These are phyloP conservation scores for Populus hybrid DNA, from an alignment of 441 rosid genomes.

Conservation along the genomic window DNA sequence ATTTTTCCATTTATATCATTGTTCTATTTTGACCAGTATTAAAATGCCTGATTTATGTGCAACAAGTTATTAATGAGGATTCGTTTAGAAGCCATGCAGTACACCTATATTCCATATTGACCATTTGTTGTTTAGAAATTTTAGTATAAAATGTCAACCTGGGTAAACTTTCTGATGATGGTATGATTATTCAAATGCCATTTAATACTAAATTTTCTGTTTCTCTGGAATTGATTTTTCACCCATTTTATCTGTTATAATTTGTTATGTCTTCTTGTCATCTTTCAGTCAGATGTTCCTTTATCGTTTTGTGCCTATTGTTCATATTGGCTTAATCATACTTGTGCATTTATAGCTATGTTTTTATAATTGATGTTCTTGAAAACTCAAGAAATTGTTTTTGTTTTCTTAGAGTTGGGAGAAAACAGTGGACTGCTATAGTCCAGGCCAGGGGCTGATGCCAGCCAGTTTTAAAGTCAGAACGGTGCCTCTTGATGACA, in stretches of 20 bases:
- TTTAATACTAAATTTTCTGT: background rate
- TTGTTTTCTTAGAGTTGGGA: slow-evolving; percentile 75
- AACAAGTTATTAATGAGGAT: background rate
- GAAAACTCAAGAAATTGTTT: background rate
- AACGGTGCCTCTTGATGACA: slow-evolving; percentile 61
- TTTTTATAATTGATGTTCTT: background rate
- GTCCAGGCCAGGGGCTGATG: slow-evolving; percentile 98
- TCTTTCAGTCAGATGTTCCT: background rate
- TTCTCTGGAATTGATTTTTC: background rate
- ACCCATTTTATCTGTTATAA: background rate
- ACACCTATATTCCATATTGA: background rate
- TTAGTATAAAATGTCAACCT: background rate
- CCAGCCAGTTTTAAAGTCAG: slow-evolving; percentile 98
- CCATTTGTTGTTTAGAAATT: background rate
- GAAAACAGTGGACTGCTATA: slow-evolving; percentile 96
- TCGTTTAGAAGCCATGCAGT: background rate
- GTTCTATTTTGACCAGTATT: background rate
- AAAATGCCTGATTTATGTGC: background rate
- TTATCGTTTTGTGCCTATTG: background rate
- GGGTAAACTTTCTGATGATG: slow-evolving; percentile 2
- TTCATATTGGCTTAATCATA: background rate
- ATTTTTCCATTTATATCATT: slow-evolving; percentile 1
- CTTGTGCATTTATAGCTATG: background rate
- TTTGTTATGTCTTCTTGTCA: background rate
- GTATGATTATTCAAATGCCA: background rate